These are phyloP conservation scores for Cytospora mali DNA, from an alignment of 2,329 filamentous ascomycete genomes.

Conservation along the genomic window DNA sequence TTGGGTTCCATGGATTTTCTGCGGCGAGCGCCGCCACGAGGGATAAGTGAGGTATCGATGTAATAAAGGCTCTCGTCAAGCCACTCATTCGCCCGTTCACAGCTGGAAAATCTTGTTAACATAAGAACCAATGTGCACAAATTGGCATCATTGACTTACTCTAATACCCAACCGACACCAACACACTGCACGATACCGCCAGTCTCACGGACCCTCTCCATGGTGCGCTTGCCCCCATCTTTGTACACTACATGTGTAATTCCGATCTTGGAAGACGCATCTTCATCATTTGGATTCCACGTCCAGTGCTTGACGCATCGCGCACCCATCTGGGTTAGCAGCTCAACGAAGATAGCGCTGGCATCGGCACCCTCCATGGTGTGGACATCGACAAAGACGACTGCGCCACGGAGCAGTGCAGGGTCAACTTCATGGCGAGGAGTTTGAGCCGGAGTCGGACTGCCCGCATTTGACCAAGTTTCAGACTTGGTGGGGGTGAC, in stretches of 20 bases:
- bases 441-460: conserved; percentile 55
- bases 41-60: conserved; percentile 67
- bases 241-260: conserved; percentile 92
- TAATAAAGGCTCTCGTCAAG: conserved; percentile 71
- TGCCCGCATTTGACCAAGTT: conserved; percentile 54
- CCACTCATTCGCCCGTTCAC: conserved; percentile 76
- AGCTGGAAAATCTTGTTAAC: conserved; percentile 52
- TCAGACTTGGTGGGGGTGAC: conserved; percentile 53
- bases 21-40: conserved; percentile 70
- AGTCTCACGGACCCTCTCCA: conserved; percentile 77
- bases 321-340: conserved; percentile 81
- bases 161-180: conserved; percentile 84
- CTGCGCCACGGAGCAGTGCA: conserved; percentile 65
- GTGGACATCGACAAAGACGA: conserved; percentile 83
- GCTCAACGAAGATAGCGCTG: conserved; percentile 77
- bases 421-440: conserved; percentile 57
- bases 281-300: conserved; percentile 63
- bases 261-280: conserved; percentile 56
- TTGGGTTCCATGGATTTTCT: conserved; percentile 82
- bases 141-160: conserved; percentile 58
- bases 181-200: conserved; percentile 81
- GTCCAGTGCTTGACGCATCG: conserved; percentile 75
- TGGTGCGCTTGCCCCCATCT: conserved; percentile 76
- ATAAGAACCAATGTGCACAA: background rate
- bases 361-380: conserved; percentile 81